Base-by-base conservation (phyloP, 345 rosid genomes). In the Eucalyptus viminalis region DNA sequence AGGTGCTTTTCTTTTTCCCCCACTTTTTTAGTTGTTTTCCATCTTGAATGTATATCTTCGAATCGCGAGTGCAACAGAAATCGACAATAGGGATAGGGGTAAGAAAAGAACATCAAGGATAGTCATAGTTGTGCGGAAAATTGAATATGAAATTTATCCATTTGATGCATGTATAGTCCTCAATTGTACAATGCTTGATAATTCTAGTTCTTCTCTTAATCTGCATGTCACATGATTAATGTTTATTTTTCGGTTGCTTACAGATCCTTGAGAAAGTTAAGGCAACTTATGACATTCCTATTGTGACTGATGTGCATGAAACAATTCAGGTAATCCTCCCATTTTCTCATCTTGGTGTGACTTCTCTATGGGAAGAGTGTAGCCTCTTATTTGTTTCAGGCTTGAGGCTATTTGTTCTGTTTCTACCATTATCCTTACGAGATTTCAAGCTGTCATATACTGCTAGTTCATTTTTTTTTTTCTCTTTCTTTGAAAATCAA, bases 211-310 rank as follows among this genome's bases (percentile, higher is more conserved):
- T 65, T 65, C 76, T n/a, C 40, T 65, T 2, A 65, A 76, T 76
- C 85, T 76, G 16, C 43, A 3, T 37, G 85, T 76, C 47, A 11
- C 29, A 8, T 43, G 29, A 44, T 89, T 43, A 45, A 47, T 34
- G 22, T 29, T 56, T 56, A 56, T 24, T 56, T 56, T 56, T 88
- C 43, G 27, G 87, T 92, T 89, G 80, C 87, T 89, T 87, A 92
- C 96, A 98, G 99, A 96, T 98, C 88, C 96, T 97, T 91, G 99
- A 98, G 95, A 97, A 98, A 93, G 99, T 98, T 88, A 98, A 98
- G 92, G 87, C 93, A 88, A 96, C 97, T 76, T 95, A 95, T 91
- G 97, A 95, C 94, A 69, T 98, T 80, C 99, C 98, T 67, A 96
- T 97, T 21, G 91, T 98, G 86, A 98, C 99, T 89, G 99, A 98